Percentiles rank a stretch among this genome's conserved stretches.
phyloP scores from a whole-genome alignment of 2,329 filamentous ascomycete genomes.

The Colletotrichum lentis region DNA sequence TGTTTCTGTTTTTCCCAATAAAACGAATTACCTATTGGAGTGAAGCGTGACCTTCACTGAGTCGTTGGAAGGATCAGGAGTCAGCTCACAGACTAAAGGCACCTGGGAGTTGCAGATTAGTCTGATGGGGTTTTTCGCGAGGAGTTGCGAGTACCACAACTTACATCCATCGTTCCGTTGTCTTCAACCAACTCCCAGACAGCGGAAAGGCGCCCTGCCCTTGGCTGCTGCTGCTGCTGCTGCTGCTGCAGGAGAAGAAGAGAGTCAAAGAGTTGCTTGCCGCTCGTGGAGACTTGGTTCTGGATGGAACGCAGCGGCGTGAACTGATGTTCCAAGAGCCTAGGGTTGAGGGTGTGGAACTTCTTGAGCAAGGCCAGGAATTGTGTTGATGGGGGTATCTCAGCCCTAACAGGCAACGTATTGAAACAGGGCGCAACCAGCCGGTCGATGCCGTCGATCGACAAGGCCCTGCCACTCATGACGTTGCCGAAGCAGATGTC shows the following conservation, averaged over 20 bases:
- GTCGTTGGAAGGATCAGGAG: slow-evolving; percentile 63
- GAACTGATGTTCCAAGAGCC: slow-evolving; percentile 74
- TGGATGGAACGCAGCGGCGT: slow-evolving; percentile 79
- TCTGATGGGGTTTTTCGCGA: too few relatives aligned
- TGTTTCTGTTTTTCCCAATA: slow-evolving; percentile 33
- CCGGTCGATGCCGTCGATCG: slow-evolving; percentile 70
- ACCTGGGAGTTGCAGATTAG: slow-evolving; percentile 51
- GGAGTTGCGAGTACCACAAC: slow-evolving; percentile 37
- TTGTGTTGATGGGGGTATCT: slow-evolving; percentile 56
- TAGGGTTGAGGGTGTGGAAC: slow-evolving; percentile 69
- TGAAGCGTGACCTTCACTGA: slow-evolving; percentile 68
- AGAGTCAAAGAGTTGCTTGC: slow-evolving; percentile 76
- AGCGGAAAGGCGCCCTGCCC: slow-evolving; percentile 61
- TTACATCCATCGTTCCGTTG: slow-evolving; percentile 72
- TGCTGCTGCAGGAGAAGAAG: slow-evolving; percentile 80
- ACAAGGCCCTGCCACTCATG: slow-evolving; percentile 76
- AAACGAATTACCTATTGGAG: slow-evolving; percentile 57
- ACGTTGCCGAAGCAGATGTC: slow-evolving; percentile 92
- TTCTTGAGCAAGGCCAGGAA: slow-evolving; percentile 66
- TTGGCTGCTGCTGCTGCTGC: slow-evolving; percentile 73
- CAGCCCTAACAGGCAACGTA: slow-evolving; percentile 76
- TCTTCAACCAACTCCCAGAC: slow-evolving; percentile 68
- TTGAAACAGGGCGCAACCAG: slow-evolving; percentile 94
- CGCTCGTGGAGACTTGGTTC: slow-evolving; percentile 51
- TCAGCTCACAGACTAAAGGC: slow-evolving; percentile 79